A percentile compares a stretch with the other conserved stretches of the same genome.
These are phyloP conservation scores for Suillus luteus DNA, from an alignment of 768 basidiomycete species.

Conservation along the genomic window DNA sequence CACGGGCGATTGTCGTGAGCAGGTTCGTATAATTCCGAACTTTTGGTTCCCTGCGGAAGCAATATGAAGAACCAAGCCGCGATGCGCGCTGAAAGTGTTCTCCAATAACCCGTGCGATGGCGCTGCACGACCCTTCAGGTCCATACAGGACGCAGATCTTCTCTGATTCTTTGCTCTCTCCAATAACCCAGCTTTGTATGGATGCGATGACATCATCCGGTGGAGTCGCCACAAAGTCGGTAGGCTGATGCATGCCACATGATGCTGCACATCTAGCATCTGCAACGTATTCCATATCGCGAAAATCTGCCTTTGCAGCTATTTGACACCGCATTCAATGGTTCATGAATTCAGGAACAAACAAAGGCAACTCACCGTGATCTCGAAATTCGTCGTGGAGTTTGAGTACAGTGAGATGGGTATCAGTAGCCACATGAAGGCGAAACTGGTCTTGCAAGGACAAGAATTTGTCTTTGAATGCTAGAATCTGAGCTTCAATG, in stretches of 20 bases:
- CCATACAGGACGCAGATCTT: slow-evolving; percentile 31
- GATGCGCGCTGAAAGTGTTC: slow-evolving; percentile 23
- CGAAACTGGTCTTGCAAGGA: background rate
- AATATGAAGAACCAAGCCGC: slow-evolving; percentile 35
- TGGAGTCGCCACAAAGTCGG: background rate
- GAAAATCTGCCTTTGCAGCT: slow-evolving; percentile 17
- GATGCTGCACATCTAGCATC: slow-evolving; percentile 20
- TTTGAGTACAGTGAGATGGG: background rate
- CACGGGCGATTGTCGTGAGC: slow-evolving; percentile 35
- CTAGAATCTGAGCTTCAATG: background rate
- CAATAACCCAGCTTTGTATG: slow-evolving; percentile 17
- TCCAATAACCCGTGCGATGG: slow-evolving; percentile 34
- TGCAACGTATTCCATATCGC: slow-evolving; percentile 19
- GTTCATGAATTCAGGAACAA: background rate
- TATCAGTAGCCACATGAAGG: background rate
- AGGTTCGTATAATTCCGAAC: slow-evolving; percentile 25
- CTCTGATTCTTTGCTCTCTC: slow-evolving; percentile 11
- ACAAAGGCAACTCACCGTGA: background rate
- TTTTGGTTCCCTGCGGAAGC: slow-evolving; percentile 8
- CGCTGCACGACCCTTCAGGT: slow-evolving; percentile 31
- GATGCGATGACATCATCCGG: background rate
- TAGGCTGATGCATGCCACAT: background rate
- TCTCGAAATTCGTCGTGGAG: background rate
- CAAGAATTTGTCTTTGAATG: background rate
- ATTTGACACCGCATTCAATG: background rate